A percentile compares a stretch with the other conserved stretches of the same genome.
These are phyloP conservation scores for Gelatoporia subvermispora DNA, from an alignment of 768 basidiomycete genomes.

Conservation along the genomic window DNA sequence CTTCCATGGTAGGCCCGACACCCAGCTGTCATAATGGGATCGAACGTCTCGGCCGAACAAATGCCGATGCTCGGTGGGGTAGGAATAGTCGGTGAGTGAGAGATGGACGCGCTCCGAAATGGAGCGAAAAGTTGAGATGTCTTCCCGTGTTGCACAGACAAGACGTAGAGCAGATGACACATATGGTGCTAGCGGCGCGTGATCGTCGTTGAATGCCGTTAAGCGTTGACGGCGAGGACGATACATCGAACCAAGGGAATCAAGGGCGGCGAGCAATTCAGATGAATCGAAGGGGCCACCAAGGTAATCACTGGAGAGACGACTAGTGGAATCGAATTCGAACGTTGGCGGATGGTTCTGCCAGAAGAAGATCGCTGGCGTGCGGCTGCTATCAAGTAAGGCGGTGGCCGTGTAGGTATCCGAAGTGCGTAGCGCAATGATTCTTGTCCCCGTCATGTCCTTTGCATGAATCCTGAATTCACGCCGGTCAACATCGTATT, in stretches of 20 bases:
- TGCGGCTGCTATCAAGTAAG: slow-evolving; percentile 24
- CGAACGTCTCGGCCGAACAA: slow-evolving; percentile 40
- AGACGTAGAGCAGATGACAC: slow-evolving; percentile 50
- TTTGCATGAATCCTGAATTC: slow-evolving; percentile 37
- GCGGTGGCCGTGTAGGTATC: slow-evolving; percentile 38
- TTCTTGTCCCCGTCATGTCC: slow-evolving; percentile 14
- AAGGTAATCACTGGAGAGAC: no score
- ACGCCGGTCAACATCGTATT: slow-evolving; percentile 37
- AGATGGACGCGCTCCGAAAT: slow-evolving; percentile 37
- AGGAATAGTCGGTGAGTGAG: slow-evolving; percentile 24
- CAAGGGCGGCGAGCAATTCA: no score
- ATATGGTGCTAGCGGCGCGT: slow-evolving; percentile 44
- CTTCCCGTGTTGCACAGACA: slow-evolving; percentile 32
- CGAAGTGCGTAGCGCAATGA: slow-evolving; percentile 40
- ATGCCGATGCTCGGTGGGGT: slow-evolving; percentile 34
- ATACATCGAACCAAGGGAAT: no score
- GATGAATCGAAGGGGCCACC: no score
- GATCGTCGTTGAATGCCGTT: slow-evolving; percentile 31
- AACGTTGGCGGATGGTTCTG: slow-evolving; percentile 39
- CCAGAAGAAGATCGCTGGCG: slow-evolving; percentile 34
- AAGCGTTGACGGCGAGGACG: slow-evolving; percentile 30
- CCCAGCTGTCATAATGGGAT: slow-evolving; percentile 26
- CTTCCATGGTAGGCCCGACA: slow-evolving; percentile 37
- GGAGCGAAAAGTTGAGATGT: slow-evolving; percentile 33
- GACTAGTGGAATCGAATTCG: slow-evolving; percentile 16